Base-by-base conservation (phyloP, 2,329 filamentous ascomycete genomes). In the Colletotrichum kahawae region DNA sequence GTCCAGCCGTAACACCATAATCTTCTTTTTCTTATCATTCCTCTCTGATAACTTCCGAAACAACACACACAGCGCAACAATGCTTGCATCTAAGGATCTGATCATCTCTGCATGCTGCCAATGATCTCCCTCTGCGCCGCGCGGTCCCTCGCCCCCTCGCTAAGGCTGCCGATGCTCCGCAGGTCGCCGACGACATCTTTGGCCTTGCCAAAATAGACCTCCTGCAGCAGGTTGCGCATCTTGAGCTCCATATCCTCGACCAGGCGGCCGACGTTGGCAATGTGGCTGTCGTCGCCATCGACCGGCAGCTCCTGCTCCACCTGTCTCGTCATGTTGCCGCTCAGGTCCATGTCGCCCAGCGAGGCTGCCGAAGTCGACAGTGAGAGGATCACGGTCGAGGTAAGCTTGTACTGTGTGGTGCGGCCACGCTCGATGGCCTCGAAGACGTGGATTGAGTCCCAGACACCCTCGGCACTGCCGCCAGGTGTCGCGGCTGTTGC, bases 221-320 rank as follows among this genome's bases (percentile, higher is more conserved):
- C 97, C 89, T 99, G 96, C 83, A 99, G 88, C 85, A 98, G 85
- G 85, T 99, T 99, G 78, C 97, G 92, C 97, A 99, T 98, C 90
- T 98, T 98, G 83, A 98, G 92, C 88, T 99, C 97, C 97, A 99
- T 98, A 85, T 99, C 97, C 89, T 99, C 97, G 67, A 99, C 96
- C 82, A 99, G 90, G 78, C 93, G 91, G 73, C 97, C 97, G 76
- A 98, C 95, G 85, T 99, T 99, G 80, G 94, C 95, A 80, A 99
- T 97, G 88, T 99, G 97, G 84, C 94, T 95, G 79, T 94, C 93
- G 85, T 98, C 96, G 81, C 93, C 94, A 79, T 98, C 95, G 48
- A 98, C 95, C 10, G 95, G 92, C 83, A 98, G 89, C 85, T 98
- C 96, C 82, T 94, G 92, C 88, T 99, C 96, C 67, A 98, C 92